A percentile compares a stretch with the other conserved stretches of the same genome.
phyloP scores from a whole-genome alignment of 257 asterid genomes.

The Apocynum venetum region DNA sequence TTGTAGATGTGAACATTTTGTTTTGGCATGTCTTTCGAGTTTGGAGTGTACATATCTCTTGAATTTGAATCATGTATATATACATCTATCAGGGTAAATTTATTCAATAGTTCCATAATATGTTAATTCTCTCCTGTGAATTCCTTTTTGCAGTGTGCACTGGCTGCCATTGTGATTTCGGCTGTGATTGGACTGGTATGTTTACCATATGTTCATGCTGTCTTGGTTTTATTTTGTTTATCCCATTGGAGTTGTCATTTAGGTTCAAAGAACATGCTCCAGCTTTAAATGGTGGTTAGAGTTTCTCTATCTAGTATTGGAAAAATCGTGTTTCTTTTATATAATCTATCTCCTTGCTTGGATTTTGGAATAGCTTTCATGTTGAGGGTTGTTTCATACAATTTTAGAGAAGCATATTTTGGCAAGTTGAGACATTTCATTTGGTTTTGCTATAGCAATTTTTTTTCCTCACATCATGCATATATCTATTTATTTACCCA shows the following conservation, averaged over 20 bases:
- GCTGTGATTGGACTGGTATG: constrained; percentile 99
- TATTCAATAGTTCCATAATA: background rate
- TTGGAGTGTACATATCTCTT: background rate
- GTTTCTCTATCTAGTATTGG: background rate
- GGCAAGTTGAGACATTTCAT: background rate
- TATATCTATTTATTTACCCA: background rate
- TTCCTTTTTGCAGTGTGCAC: constrained; percentile 62
- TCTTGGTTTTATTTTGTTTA: constrained; percentile 4
- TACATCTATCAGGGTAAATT: background rate
- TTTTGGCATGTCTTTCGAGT: background rate
- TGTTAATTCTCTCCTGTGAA: constrained; percentile 13
- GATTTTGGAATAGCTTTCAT: background rate
- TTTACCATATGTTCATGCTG: constrained; percentile 15
- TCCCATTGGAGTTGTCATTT: background rate
- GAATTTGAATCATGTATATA: background rate
- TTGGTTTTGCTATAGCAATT: background rate
- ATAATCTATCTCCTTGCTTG: background rate
- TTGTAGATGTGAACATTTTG: background rate
- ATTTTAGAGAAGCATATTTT: background rate
- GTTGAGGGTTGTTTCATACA: background rate
- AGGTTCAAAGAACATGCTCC: background rate
- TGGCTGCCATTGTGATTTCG: constrained; percentile 96
- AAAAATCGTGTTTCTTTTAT: background rate
- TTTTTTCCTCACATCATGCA: background rate
- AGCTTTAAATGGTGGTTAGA: background rate